Evolutionary conservation across 202 grass and related monocot genomes (phyloP).

Genomic region (Carex arenaria): DNA sequence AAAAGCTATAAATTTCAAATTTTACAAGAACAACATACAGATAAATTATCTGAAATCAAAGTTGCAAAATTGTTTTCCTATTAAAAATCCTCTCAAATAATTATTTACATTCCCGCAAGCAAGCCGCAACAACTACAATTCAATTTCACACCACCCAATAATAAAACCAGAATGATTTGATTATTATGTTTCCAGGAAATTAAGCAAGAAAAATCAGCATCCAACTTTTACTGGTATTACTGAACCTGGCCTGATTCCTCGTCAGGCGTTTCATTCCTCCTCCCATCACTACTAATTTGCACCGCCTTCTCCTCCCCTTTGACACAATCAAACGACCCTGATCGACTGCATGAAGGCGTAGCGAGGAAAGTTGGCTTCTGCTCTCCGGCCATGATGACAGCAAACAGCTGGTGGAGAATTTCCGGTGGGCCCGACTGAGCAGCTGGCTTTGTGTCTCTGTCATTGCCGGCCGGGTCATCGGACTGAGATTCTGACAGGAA

Average conservation of each 20-base stretch:
- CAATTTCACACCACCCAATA: not conserved
- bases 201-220: slow-evolving; percentile 1
- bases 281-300: not conserved
- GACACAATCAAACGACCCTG: not conserved
- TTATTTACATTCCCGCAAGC: slow-evolving; percentile 29
- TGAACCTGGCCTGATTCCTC: not conserved
- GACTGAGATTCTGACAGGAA: slow-evolving; percentile 17
- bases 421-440: not conserved
- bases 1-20: not conserved
- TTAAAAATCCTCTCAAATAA: slow-evolving; percentile 14
- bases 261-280: not conserved
- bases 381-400: slow-evolving; percentile 70
- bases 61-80: not conserved
- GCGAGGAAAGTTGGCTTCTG: slow-evolving; percentile 53
- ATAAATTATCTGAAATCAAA: not conserved
- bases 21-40: not conserved
- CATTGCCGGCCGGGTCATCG: not conserved
- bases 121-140: slow-evolving; percentile 10
- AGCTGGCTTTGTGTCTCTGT: not conserved
- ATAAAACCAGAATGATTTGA: not conserved
- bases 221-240: not conserved
- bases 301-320: slow-evolving; percentile 5
- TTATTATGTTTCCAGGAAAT: slow-evolving; percentile 4
- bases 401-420: slow-evolving; percentile 25
- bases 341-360: slow-evolving; percentile 27